phyloP scores from a whole-genome alignment of 495 filamentous ascomycete genomes.

The Hyaloscypha hepaticicola region DNA sequence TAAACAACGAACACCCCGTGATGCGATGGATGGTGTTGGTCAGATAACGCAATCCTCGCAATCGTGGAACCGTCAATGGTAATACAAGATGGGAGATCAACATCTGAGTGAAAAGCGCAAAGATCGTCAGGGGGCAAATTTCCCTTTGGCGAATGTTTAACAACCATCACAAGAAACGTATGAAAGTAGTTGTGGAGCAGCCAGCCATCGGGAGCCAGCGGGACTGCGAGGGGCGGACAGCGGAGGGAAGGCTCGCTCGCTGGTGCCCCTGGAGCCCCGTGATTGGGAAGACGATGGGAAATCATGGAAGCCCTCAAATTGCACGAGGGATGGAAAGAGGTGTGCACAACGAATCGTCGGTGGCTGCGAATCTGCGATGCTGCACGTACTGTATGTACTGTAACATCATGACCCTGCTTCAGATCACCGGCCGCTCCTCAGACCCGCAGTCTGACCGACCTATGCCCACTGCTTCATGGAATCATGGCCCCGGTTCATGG shows the following conservation, averaged over 20 bases:
- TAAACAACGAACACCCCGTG: neutral
- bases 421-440: slow-evolving; percentile 1
- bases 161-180: neutral
- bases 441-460: neutral
- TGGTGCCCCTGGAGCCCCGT: neutral
- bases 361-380: neutral
- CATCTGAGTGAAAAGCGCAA: neutral
- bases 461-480: neutral
- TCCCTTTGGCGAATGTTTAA: neutral
- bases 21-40: neutral
- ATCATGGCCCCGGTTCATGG: no score
- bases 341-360: neutral
- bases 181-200: neutral
- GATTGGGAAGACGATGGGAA: neutral
- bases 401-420: no score
- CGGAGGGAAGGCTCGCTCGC: neutral
- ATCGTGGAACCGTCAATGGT: no score
- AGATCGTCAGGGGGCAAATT: neutral
- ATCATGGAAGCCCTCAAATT: neutral
- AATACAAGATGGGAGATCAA: neutral
- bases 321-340: neutral
- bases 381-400: no score
- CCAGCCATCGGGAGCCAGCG: no score
- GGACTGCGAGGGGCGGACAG: no score
- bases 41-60: neutral